phyloP scores from a whole-genome alignment of 1,284 basidiomycete species.

The Athelia sp. region DNA sequence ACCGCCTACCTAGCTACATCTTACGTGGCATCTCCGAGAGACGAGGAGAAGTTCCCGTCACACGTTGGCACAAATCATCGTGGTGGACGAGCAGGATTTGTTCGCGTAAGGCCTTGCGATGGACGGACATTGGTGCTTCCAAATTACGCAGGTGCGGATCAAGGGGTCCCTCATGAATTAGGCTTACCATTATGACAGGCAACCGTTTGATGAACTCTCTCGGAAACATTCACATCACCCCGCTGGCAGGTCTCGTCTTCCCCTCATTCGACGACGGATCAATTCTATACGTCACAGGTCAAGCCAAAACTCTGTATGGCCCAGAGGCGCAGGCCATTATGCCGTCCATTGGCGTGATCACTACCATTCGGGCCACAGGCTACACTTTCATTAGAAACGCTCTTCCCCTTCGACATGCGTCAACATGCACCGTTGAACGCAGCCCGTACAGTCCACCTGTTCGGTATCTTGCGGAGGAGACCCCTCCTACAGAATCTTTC shows the following conservation, averaged over 20 bases:
- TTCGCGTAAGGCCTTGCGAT: conserved; percentile 50
- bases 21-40: conserved; percentile 34
- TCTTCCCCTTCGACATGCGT: conserved; percentile 43
- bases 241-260: conserved; percentile 50
- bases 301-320: conserved; percentile 47
- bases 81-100: conserved; percentile 53
- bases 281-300: conserved; percentile 59
- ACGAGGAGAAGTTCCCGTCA: conserved; percentile 37
- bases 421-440: conserved; percentile 25
- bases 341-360: conserved; percentile 50
- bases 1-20: conserved; percentile 53
- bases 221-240: conserved; percentile 56
- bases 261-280: conserved; percentile 48
- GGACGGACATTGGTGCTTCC: conserved; percentile 53
- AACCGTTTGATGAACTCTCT: conserved; percentile 58
- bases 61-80: conserved; percentile 64
- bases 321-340: conserved; percentile 42
- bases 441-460: conserved; percentile 61
- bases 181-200: conserved; percentile 27
- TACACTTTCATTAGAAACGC: conserved; percentile 51
- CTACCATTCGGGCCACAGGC: conserved; percentile 43
- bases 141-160: conserved; percentile 49
- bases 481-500: conserved; percentile 18
- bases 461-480: conserved; percentile 47
- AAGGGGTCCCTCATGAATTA: conserved; percentile 1